Percentiles rank a stretch among this genome's conserved stretches.
Evolutionary conservation across 2,329 filamentous ascomycete genomes (phyloP).

Genomic region (Talaromyces sp.): DNA sequence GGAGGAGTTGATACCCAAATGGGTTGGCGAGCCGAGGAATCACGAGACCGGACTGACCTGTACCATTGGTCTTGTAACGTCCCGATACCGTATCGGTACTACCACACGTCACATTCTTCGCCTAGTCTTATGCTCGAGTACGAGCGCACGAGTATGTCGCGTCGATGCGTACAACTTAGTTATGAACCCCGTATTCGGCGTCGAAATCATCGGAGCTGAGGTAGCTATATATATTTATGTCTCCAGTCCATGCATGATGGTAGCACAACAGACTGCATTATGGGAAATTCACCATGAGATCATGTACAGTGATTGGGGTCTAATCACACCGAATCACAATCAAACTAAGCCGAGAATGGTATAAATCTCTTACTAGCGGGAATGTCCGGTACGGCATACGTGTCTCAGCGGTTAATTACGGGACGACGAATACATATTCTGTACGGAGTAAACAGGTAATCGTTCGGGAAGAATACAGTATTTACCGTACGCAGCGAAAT

Average conservation of each 20-base stretch:
- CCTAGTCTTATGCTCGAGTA: not conserved
- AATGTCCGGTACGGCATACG: not conserved
- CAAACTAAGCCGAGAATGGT: not conserved
- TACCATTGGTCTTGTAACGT: not conserved
- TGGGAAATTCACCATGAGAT: not conserved
- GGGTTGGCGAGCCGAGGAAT: conserved; percentile 5
- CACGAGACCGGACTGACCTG: conserved; percentile 3
- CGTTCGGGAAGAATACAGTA: not conserved
- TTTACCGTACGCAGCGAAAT: not conserved
- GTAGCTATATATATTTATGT: not conserved
- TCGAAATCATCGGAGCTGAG: not conserved
- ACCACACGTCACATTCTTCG: conserved; percentile 4
- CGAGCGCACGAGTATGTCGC: not conserved
- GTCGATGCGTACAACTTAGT: not conserved
- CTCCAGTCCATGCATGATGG: not conserved
- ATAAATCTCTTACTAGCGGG: too few relatives aligned
- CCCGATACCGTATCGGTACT: not conserved
- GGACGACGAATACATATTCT: too few relatives aligned
- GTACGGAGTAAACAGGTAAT: not conserved
- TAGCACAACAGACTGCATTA: not conserved
- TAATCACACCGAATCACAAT: conserved; percentile 1
- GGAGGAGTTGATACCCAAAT: not conserved
- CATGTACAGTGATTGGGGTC: not conserved
- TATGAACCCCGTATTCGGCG: not conserved
- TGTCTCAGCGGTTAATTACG: not conserved